Evolutionary conservation across 306 rosid species (phyloP).

Genomic region (Castanea crenata): DNA sequence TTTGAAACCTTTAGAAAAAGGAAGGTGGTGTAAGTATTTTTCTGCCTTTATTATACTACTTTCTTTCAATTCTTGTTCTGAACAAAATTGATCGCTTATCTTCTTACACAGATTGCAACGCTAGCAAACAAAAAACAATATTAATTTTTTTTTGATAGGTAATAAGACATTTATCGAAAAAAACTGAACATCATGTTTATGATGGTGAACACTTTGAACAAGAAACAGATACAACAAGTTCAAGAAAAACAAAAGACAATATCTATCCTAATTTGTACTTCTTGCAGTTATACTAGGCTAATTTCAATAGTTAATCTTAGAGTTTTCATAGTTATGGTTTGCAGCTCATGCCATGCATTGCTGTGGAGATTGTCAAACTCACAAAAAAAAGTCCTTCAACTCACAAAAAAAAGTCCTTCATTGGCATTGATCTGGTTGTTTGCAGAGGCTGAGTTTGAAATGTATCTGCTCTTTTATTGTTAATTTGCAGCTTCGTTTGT

Average conservation of each 20-base stretch:
- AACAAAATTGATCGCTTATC: not conserved
- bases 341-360: not conserved
- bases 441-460: not conserved
- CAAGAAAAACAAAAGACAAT: not conserved
- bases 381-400: not conserved
- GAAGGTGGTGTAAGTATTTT: not conserved
- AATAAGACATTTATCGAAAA: too few relatives aligned
- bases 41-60: not conserved
- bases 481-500: conserved; percentile 77
- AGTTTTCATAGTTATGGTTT: not conserved
- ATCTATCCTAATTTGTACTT: not conserved
- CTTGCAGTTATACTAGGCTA: not conserved
- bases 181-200: too few relatives aligned
- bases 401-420: not conserved
- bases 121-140: not conserved
- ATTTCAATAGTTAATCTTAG: not conserved
- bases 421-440: conserved; percentile 12
- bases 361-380: not conserved
- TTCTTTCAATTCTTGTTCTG: not conserved
- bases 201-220: too few relatives aligned
- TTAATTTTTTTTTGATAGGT: not conserved
- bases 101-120: not conserved
- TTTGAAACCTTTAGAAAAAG: not conserved
- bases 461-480: conserved; percentile 24
- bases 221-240: too few relatives aligned